phyloP scores from a whole-genome alignment of 805 yeast genomes.

The Pichia eremophila region DNA sequence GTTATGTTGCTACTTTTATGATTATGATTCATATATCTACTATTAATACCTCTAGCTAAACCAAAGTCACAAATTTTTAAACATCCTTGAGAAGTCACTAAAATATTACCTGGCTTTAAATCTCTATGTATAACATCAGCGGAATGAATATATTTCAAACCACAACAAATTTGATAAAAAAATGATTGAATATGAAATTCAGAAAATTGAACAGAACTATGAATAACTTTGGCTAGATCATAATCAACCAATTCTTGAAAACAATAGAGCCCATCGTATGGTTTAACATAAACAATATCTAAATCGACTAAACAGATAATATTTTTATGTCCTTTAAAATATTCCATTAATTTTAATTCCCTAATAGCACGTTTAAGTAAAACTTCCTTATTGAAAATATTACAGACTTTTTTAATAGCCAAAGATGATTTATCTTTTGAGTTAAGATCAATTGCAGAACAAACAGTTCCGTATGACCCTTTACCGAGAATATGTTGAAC shows the following conservation, averaged over 20 bases:
- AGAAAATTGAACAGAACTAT: conserved; percentile 67
- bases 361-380: conserved; percentile 72
- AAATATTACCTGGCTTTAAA: conserved; percentile 82
- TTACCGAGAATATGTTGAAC: conserved; percentile 57
- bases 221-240: conserved; percentile 75
- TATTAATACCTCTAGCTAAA: conserved; percentile 65
- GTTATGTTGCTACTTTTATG: conserved; percentile 45
- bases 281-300: conserved; percentile 55
- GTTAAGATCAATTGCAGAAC: conserved; percentile 55
- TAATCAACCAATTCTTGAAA: conserved; percentile 78
- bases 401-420: conserved; percentile 76
- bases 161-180: conserved; percentile 75
- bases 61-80: conserved; percentile 93
- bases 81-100: conserved; percentile 64
- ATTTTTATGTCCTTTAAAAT: conserved; percentile 79
- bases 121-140: conserved; percentile 92
- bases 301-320: conserved; percentile 66
- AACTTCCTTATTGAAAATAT: conserved; percentile 57
- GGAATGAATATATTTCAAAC: conserved; percentile 79
- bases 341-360: conserved; percentile 72
- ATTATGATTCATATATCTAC: conserved; percentile 22
- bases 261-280: conserved; percentile 82
- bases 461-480: conserved; percentile 83
- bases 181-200: conserved; percentile 74
- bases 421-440: conserved; percentile 31